These are phyloP conservation scores for Penicillium sp. DNA, from an alignment of 2,329 filamentous ascomycete genomes.

Conservation along the genomic window DNA sequence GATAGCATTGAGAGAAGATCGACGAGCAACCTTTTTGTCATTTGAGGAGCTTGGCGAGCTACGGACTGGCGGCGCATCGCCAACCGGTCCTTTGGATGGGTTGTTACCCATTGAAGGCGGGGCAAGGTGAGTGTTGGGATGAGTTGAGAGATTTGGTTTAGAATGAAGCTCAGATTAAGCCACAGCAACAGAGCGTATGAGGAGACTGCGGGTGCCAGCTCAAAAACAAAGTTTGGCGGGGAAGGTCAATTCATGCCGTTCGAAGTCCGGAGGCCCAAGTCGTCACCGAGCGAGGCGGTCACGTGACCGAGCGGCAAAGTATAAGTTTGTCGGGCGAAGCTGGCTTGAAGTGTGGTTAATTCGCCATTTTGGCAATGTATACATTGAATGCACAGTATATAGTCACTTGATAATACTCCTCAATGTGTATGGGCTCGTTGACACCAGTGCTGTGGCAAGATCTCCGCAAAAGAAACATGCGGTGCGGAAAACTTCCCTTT, in stretches of 20 bases:
- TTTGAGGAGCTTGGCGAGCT: slow-evolving; percentile 25
- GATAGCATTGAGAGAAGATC: slow-evolving; percentile 44
- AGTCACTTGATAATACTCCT: too few relatives aligned
- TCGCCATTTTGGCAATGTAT: too few relatives aligned
- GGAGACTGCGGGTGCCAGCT: slow-evolving; percentile 12
- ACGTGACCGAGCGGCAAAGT: too few relatives aligned
- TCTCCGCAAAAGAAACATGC: too few relatives aligned
- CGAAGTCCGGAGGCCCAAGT: not conserved
- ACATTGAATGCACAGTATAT: too few relatives aligned
- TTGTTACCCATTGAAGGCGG: slow-evolving; percentile 50
- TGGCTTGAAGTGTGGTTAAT: too few relatives aligned
- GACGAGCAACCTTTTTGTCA: slow-evolving; percentile 43
- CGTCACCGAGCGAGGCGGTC: too few relatives aligned
- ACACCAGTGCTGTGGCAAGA: too few relatives aligned
- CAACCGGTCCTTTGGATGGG: slow-evolving; percentile 46
- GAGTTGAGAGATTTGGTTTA: slow-evolving; percentile 9
- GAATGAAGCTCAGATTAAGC: slow-evolving; percentile 4
- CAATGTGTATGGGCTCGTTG: too few relatives aligned
- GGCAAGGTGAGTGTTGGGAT: slow-evolving; percentile 16
- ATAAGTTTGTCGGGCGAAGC: too few relatives aligned
- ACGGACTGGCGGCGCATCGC: slow-evolving; percentile 32
- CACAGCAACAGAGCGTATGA: slow-evolving; percentile 27
- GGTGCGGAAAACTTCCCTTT: too few relatives aligned
- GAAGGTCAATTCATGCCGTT: slow-evolving; percentile 10
- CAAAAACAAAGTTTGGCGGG: slow-evolving; percentile 10